Evolutionary conservation across 495 filamentous ascomycete species (phyloP).

Genomic region (Lepraria neglecta): DNA sequence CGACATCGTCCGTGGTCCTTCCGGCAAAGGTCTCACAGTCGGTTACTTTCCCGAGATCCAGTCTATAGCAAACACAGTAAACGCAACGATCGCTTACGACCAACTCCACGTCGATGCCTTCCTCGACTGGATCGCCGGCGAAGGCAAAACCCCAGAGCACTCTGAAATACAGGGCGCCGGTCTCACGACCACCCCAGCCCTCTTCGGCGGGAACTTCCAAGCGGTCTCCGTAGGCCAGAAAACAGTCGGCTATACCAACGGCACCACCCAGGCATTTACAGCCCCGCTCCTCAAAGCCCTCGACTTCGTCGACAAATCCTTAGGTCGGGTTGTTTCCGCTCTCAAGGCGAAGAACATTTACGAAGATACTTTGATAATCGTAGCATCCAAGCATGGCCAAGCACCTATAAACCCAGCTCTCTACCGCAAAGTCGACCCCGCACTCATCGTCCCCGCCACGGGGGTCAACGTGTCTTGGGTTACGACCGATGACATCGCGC

Average conservation of each 20-base stretch:
- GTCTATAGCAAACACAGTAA: neutral
- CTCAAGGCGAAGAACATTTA: slow-evolving; percentile 34
- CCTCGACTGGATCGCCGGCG: slow-evolving; percentile 33
- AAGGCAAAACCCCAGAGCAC: slow-evolving; percentile 26
- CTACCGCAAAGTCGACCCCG: slow-evolving; percentile 29
- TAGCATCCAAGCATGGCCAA: slow-evolving; percentile 38
- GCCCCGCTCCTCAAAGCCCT: slow-evolving; percentile 28
- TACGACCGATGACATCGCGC: slow-evolving; percentile 34
- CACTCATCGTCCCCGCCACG: slow-evolving; percentile 24
- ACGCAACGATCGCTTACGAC: slow-evolving; percentile 33
- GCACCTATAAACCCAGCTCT: slow-evolving; percentile 33
- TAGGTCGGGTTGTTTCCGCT: slow-evolving; percentile 26
- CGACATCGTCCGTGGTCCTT: slow-evolving; percentile 34
- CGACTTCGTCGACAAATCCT: slow-evolving; percentile 30
- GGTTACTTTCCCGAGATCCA: slow-evolving; percentile 38
- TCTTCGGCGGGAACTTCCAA: slow-evolving; percentile 40
- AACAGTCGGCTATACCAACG: slow-evolving; percentile 31
- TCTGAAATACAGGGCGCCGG: slow-evolving; percentile 19
- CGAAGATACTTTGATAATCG: slow-evolving; percentile 34
- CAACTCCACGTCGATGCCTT: slow-evolving; percentile 33
- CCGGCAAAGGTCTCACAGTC: slow-evolving; percentile 32
- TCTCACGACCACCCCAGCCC: slow-evolving; percentile 28
- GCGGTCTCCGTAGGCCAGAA: slow-evolving; percentile 35
- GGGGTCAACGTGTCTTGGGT: slow-evolving; percentile 28
- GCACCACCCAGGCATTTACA: slow-evolving; percentile 26